Evolutionary conservation across 768 basidiomycete genomes (phyloP).

Genomic region (Amanita inopinata): DNA sequence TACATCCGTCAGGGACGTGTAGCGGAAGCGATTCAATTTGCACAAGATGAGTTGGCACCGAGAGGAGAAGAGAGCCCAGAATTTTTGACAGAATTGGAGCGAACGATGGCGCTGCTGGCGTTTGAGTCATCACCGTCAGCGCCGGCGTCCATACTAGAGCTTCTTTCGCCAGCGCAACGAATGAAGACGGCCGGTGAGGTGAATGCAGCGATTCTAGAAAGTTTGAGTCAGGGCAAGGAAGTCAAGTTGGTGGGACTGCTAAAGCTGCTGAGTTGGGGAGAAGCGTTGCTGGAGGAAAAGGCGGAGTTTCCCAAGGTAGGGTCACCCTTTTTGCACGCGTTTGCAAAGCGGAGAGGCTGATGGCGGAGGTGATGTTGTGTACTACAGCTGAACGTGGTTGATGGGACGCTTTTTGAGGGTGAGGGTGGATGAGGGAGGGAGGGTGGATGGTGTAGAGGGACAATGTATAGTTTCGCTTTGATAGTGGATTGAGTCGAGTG

Average conservation of each 20-base stretch:
- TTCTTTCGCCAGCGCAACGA: conserved; percentile 80
- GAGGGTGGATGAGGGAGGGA: conserved; percentile 15
- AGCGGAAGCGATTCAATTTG: conserved; percentile 77
- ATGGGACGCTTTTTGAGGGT: conserved; percentile 3
- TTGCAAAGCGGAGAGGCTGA: conserved; percentile 10
- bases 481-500: conserved; percentile 20
- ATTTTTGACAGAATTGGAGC: conserved; percentile 85
- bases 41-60: conserved; percentile 88
- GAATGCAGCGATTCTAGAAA: conserved; percentile 91
- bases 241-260: conserved; percentile 81
- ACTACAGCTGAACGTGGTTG: conserved; percentile 21
- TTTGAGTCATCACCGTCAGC: conserved; percentile 57
- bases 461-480: conserved; percentile 16
- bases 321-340: not conserved
- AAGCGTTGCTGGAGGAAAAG: conserved; percentile 64
- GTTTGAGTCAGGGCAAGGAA: conserved; percentile 85
- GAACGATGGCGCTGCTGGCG: conserved; percentile 88
- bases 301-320: conserved; percentile 74
- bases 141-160: conserved; percentile 62
- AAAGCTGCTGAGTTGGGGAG: conserved; percentile 84
- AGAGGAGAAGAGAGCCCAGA: conserved; percentile 93
- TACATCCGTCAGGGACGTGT: conserved; percentile 78
- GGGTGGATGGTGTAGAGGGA: conserved; percentile 15
- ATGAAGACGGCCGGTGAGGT: conserved; percentile 94
- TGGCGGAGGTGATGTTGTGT: no score